Base-by-base conservation (phyloP, 768 basidiomycete genomes). In the Boletus sp. region DNA sequence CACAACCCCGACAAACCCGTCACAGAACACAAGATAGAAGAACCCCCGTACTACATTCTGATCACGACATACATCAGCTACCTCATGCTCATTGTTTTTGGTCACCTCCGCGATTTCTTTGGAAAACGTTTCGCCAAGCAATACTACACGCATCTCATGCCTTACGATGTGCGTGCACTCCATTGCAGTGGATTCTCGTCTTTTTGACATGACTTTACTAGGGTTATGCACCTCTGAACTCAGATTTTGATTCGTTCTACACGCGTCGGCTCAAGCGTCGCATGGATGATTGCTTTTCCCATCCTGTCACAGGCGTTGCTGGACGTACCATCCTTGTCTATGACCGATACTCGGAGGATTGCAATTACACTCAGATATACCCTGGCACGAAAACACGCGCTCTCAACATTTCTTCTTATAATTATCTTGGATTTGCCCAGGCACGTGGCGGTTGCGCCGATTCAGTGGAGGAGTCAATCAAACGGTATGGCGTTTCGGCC, bases 221-320 rank as follows among this genome's bases (percentile, higher is more conserved):
- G 93, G 97, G 96, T 53, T 95, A 97, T 66, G 96, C 95, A 2
- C 90, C 97, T 6, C 80, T 98, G 56, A 96, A 93, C 74, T 97
- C 94, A 9, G 97, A 98, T 70, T 98, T 98, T 62, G 96, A 98
- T 72, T 98, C 97, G 7, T 99, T 98, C 77, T 98, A 98, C 79
- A 96, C 95, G 55, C 92, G 96, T 47, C 88, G 95, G 4, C 83
- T 98, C 60, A 98, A 98, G 70, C 78, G 81, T 11, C 92, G 96
- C 51, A 87, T 98, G 74, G 94, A 97, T 64, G 94, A 98, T 67
- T 96, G 93, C 67, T 98, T 98, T 75, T 83, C 87, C 1, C 84
- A 91, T 54, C 96, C 96, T 15, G 83, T 91, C 50, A 97, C 96
- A 0, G 93, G 93, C 33, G 96, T 98, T 30, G 92, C 97, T 5